Evolutionary conservation across 2,329 filamentous ascomycete genomes (phyloP).

Genomic region (Penicillium brevicompactum): DNA sequence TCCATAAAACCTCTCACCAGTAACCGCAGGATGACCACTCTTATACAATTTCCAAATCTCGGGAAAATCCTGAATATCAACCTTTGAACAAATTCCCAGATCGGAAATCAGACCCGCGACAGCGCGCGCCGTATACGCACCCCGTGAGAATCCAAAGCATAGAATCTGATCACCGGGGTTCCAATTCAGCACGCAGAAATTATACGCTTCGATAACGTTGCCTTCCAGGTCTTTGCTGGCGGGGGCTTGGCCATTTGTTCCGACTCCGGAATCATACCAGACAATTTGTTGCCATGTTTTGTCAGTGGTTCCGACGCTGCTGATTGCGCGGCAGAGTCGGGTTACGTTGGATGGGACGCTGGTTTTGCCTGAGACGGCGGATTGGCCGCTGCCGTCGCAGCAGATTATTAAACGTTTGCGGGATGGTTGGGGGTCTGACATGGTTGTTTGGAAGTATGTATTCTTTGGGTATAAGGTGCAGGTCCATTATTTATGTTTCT

Average conservation of each 20-base stretch:
- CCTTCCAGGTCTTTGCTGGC: slow-evolving; percentile 20
- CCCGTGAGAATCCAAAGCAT: slow-evolving; percentile 25
- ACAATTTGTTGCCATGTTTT: slow-evolving; percentile 31
- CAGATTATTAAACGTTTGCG: slow-evolving; percentile 35
- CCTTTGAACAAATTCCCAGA: slow-evolving; percentile 20
- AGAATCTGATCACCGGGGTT: slow-evolving; percentile 23
- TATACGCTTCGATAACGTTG: slow-evolving; percentile 24
- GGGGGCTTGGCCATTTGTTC: slow-evolving; percentile 31
- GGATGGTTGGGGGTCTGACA: slow-evolving; percentile 2
- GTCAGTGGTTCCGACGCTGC: slow-evolving; percentile 27
- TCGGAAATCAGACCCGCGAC: slow-evolving; percentile 24
- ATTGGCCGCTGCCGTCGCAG: slow-evolving; percentile 39
- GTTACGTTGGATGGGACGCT: slow-evolving; percentile 36
- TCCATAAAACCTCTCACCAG: slow-evolving; percentile 20
- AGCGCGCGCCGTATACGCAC: slow-evolving; percentile 21
- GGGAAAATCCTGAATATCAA: slow-evolving; percentile 20
- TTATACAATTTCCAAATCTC: slow-evolving; percentile 24
- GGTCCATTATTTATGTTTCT: background rate
- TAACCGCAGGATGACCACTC: background rate
- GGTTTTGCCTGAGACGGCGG: slow-evolving; percentile 30
- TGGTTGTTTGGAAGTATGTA: background rate
- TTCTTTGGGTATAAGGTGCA: background rate
- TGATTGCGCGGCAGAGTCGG: slow-evolving; percentile 32
- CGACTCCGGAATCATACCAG: slow-evolving; percentile 39
- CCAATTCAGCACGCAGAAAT: slow-evolving; percentile 25